Evolutionary conservation across 768 basidiomycete species (phyloP).

Genomic region (Suillus discolor): DNA sequence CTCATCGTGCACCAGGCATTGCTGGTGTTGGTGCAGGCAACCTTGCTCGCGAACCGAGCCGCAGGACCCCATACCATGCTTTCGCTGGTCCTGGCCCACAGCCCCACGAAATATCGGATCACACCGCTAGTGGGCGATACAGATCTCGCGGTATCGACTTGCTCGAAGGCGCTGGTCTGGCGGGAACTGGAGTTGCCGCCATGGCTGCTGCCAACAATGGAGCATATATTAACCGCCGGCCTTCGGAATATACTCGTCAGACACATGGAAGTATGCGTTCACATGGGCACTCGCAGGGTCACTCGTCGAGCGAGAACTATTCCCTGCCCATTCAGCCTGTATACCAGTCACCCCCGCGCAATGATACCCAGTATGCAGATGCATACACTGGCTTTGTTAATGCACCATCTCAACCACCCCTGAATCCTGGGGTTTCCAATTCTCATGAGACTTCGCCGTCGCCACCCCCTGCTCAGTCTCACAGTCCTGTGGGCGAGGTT

Average conservation of each 20-base stretch:
- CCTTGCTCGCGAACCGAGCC: conserved; percentile 31
- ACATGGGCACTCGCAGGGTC: conserved; percentile 20
- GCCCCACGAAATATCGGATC: conserved; percentile 19
- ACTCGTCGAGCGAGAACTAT: conserved; percentile 23
- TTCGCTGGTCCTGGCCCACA: conserved; percentile 36
- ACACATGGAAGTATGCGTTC: conserved; percentile 27
- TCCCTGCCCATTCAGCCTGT: conserved; percentile 24
- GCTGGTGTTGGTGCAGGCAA: conserved; percentile 38
- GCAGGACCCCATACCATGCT: conserved; percentile 39
- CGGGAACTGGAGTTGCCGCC: conserved; percentile 16
- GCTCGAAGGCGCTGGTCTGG: conserved; percentile 30
- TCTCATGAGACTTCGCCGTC: conserved; percentile 23
- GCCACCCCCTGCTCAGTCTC: conserved; percentile 16
- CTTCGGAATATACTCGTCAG: conserved; percentile 29
- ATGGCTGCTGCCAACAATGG: conserved; percentile 12
- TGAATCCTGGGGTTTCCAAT: conserved; percentile 20
- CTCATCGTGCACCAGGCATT: conserved; percentile 40
- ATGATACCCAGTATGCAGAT: conserved; percentile 23
- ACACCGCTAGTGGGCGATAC: conserved; percentile 19
- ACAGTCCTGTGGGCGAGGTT: conserved; percentile 10
- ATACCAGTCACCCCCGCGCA: conserved; percentile 27
- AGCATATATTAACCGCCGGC: conserved; percentile 23
- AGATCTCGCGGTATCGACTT: conserved; percentile 25
- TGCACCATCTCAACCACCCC: conserved; percentile 13
- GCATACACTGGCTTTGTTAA: conserved; percentile 31